Evolutionary conservation across 768 basidiomycete species (phyloP).

Genomic region (Crepidotus variabilis): DNA sequence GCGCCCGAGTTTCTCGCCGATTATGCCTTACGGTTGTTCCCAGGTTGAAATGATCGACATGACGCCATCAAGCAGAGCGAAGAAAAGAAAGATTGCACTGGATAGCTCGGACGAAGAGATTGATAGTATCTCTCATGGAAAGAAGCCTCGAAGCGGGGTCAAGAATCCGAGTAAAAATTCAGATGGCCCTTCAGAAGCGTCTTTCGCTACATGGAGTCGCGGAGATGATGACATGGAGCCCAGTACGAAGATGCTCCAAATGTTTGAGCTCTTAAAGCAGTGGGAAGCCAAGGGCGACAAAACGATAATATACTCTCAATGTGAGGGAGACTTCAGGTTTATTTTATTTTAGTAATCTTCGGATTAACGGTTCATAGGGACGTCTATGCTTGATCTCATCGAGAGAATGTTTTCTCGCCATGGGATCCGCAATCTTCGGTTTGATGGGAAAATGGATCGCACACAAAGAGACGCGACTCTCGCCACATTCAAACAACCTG

Average conservation of each 20-base stretch:
- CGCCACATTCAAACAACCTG: slow-evolving; percentile 47
- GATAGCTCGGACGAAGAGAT: slow-evolving; percentile 24
- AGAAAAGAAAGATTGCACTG: slow-evolving; percentile 15
- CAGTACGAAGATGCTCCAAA: slow-evolving; percentile 63
- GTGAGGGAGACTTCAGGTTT: slow-evolving; percentile 28
- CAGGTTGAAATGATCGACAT: slow-evolving; percentile 23
- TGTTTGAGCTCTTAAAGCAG: slow-evolving; percentile 53
- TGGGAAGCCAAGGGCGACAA: slow-evolving; percentile 64
- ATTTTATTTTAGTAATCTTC: neutral
- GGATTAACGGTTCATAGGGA: slow-evolving; percentile 43
- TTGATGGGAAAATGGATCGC: slow-evolving; percentile 68
- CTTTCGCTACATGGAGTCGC: slow-evolving; percentile 52
- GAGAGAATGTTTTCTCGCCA: slow-evolving; percentile 57
- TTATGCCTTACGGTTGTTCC: neutral
- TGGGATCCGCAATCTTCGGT: slow-evolving; percentile 55
- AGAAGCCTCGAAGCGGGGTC: slow-evolving; percentile 14
- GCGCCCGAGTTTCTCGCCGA: neutral
- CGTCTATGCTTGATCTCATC: slow-evolving; percentile 65
- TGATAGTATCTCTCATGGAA: slow-evolving; percentile 10
- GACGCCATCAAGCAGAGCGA: slow-evolving; percentile 13
- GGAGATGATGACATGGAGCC: slow-evolving; percentile 62
- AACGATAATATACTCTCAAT: slow-evolving; percentile 69
- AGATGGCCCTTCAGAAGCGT: slow-evolving; percentile 35
- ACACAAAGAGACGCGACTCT: slow-evolving; percentile 46
- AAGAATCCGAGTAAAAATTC: slow-evolving; percentile 23